These are phyloP conservation scores for Auricularia cornea DNA, from an alignment of 768 basidiomycete species.

Conservation along the genomic window DNA sequence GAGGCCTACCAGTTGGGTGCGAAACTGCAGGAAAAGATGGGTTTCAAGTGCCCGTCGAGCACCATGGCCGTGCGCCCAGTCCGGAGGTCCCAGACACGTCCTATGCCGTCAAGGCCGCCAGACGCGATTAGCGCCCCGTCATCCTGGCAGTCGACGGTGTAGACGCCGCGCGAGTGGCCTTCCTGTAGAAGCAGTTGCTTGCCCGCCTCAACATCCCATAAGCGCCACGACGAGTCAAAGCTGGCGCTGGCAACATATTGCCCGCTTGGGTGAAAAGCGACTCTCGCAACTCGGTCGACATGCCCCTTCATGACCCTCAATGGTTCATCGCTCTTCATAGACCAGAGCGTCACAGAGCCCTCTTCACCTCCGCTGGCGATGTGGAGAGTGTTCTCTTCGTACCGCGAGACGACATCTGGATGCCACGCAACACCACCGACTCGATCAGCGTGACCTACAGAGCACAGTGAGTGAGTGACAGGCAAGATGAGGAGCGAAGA, in stretches of 20 bases:
- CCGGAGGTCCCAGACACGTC: constrained; percentile 93
- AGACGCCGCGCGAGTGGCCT: constrained; percentile 96
- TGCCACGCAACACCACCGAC: constrained; percentile 98
- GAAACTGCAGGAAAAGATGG: constrained; percentile 85
- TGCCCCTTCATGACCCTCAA: constrained; percentile 85
- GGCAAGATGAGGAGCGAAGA: neutral
- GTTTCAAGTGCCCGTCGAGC: constrained; percentile 91
- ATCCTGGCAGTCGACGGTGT: constrained; percentile 89
- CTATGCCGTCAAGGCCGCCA: constrained; percentile 94
- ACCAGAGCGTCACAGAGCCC: constrained; percentile 81
- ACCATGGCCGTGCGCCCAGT: constrained; percentile 97
- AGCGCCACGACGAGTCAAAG: constrained; percentile 94
- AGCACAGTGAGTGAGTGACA: constrained; percentile 7
- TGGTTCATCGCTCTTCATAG: constrained; percentile 75
- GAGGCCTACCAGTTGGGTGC: constrained; percentile 85
- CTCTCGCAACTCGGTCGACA: constrained; percentile 81
- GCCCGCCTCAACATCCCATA: constrained; percentile 85
- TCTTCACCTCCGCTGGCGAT: constrained; percentile 90
- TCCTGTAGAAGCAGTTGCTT: constrained; percentile 87
- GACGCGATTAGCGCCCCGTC: constrained; percentile 91
- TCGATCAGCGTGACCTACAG: constrained; percentile 74
- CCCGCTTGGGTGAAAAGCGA: constrained; percentile 95
- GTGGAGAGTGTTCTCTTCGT: constrained; percentile 58
- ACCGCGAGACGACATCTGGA: constrained; percentile 77
- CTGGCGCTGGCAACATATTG: constrained; percentile 89